Evolutionary conservation across 192 early-diverging fungal species (phyloP).

Genomic region (Backusella psychrophila): DNA sequence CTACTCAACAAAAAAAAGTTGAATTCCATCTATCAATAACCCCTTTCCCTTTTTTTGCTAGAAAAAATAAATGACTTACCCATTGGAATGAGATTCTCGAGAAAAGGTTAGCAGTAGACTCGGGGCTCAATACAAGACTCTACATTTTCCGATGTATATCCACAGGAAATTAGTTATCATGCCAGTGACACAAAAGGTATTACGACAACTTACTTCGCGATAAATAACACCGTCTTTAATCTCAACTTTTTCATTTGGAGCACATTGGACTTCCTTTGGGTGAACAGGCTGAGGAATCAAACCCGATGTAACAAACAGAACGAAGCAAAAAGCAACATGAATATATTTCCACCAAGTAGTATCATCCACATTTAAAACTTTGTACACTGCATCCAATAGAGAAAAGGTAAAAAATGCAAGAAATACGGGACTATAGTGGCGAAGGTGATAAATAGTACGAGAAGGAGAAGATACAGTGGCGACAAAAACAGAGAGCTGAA

Average conservation of each 20-base stretch:
- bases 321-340: not conserved
- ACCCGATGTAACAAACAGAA: not conserved
- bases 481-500: not conserved
- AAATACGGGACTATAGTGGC: not conserved
- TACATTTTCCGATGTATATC: not conserved
- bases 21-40: not conserved
- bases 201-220: slow-evolving; percentile 15
- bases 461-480: not conserved
- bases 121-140: slow-evolving; percentile 13
- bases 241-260: not conserved
- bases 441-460: not conserved
- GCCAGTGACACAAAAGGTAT: not conserved
- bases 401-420: not conserved
- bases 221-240: slow-evolving; percentile 9
- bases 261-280: not conserved
- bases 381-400: not conserved
- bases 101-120: slow-evolving; percentile 18
- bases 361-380: not conserved
- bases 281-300: slow-evolving; percentile 4
- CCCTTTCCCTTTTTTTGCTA: not conserved
- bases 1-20: not conserved
- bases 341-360: not conserved
- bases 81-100: slow-evolving; percentile 18
- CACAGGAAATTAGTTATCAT: not conserved
- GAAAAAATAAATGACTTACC: not conserved